Evolutionary conservation across 208 protist genomes (phyloP).

Genomic region (Borovskyia barvae): DNA sequence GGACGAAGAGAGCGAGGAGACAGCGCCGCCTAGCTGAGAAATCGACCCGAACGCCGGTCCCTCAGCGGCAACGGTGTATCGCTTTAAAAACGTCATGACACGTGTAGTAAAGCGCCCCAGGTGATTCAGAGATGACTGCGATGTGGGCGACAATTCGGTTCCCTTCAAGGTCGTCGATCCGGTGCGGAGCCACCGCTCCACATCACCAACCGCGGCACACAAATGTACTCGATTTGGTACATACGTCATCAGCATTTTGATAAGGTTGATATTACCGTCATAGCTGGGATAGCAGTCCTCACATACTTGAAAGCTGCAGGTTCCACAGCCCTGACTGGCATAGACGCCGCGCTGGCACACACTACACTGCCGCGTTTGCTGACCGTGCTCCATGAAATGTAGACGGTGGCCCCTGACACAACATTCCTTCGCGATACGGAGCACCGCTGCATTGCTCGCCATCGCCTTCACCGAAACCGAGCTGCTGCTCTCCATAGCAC

Average conservation of each 20-base stretch:
- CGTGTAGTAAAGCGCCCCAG: slow-evolving; percentile 49
- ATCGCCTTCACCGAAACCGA: too few relatives aligned
- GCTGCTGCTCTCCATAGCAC: too few relatives aligned
- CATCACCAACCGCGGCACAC: slow-evolving; percentile 67
- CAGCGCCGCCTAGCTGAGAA: not conserved
- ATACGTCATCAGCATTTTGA: slow-evolving; percentile 10
- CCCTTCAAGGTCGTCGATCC: slow-evolving; percentile 71
- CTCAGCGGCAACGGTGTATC: slow-evolving; percentile 10
- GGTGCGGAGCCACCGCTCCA: slow-evolving; percentile 83
- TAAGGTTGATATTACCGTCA: slow-evolving; percentile 33
- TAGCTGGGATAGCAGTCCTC: slow-evolving; percentile 41
- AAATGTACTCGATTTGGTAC: slow-evolving; percentile 61
- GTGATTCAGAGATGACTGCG: slow-evolving; percentile 56
- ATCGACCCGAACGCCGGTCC: not conserved
- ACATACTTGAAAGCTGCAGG: slow-evolving; percentile 66
- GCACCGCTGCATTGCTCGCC: slow-evolving; percentile 1
- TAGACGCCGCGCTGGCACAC: slow-evolving; percentile 27
- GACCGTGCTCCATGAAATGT: slow-evolving; percentile 12
- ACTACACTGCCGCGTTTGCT: slow-evolving; percentile 28
- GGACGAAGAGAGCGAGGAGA: not conserved
- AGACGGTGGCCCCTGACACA: slow-evolving; percentile 64
- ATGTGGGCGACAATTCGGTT: slow-evolving; percentile 59
- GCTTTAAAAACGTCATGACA: slow-evolving; percentile 44
- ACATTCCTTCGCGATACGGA: slow-evolving; percentile 31
- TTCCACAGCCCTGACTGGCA: slow-evolving; percentile 40